Percentiles rank a stretch among this genome's conserved stretches.
These are phyloP conservation scores for Apium graveolens DNA, from an alignment of 129 eudicot species.

Conservation along the genomic window DNA sequence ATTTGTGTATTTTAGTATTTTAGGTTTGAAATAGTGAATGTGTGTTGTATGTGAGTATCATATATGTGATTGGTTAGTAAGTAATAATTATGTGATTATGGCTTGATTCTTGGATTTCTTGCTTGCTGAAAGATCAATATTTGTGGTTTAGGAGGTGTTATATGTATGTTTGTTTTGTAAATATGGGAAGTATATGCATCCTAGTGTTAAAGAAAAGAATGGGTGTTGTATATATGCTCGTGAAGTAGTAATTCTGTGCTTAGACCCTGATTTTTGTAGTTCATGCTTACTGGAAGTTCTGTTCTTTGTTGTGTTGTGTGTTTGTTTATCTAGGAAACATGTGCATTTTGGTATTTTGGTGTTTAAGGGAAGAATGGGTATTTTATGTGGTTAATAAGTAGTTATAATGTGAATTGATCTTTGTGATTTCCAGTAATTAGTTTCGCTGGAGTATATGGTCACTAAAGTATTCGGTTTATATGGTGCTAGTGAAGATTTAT, in stretches of 20 bases:
- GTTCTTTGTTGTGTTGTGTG: background rate
- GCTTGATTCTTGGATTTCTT: background rate
- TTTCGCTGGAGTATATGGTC: background rate
- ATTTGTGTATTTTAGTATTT: background rate
- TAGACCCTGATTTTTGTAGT: background rate
- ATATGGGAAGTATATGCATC: background rate
- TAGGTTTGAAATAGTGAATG: background rate
- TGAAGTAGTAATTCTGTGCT: background rate
- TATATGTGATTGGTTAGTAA: too few relatives aligned
- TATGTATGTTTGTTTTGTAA: background rate
- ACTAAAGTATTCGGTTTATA: background rate
- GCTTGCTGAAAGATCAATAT: background rate
- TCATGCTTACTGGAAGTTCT: background rate
- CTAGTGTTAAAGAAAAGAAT: background rate
- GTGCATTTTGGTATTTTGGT: background rate
- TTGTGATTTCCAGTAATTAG: background rate
- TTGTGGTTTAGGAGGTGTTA: background rate
- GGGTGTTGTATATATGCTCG: background rate
- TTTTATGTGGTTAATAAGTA: background rate
- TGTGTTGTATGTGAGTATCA: background rate
- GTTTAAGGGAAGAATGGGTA: background rate
- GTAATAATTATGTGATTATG: background rate
- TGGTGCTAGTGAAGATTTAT: background rate
- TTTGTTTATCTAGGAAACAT: background rate
- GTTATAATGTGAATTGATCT: background rate